These are phyloP conservation scores for Xanthoceras sorbifolium DNA, from an alignment of 345 rosid genomes.

Conservation along the genomic window DNA sequence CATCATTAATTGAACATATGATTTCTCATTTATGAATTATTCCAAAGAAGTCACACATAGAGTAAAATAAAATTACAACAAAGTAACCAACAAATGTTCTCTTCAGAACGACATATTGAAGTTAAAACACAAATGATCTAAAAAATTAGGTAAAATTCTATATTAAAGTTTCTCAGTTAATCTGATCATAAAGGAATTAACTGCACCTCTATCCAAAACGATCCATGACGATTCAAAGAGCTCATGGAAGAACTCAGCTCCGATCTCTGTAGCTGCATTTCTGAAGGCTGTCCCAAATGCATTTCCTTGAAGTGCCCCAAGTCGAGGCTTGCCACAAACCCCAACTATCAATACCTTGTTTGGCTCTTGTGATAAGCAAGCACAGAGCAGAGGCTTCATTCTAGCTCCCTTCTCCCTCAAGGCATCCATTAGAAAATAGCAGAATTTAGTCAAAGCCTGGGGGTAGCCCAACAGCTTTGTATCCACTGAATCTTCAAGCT, in stretches of 20 bases:
- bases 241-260: slow-evolving; percentile 88
- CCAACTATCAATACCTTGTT: slow-evolving; percentile 83
- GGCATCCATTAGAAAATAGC: slow-evolving; percentile 97
- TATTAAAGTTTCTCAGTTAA: slow-evolving; percentile 80
- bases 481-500: slow-evolving; percentile 80
- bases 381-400: slow-evolving; percentile 90
- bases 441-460: slow-evolving; percentile 90
- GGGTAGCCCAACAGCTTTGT: slow-evolving; percentile 83
- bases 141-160: not conserved
- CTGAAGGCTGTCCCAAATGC: slow-evolving; percentile 88
- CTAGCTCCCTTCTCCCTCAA: slow-evolving; percentile 91
- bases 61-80: slow-evolving; percentile 1
- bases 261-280: slow-evolving; percentile 80
- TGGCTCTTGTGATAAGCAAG: slow-evolving; percentile 69
- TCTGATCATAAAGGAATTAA: slow-evolving; percentile 85
- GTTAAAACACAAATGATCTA: slow-evolving; percentile 7
- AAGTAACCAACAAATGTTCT: slow-evolving; percentile 15
- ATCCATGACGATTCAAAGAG: slow-evolving; percentile 99
- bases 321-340: slow-evolving; percentile 90
- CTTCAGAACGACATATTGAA: slow-evolving; percentile 7
- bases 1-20: not conserved
- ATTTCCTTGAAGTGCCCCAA: slow-evolving; percentile 90
- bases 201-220: slow-evolving; percentile 65
- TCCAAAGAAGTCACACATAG: slow-evolving; percentile 13
- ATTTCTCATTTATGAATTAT: slow-evolving; percentile 15